phyloP scores from a whole-genome alignment of 192 early-diverging fungal genomes.

The Linnemannia exigua region DNA sequence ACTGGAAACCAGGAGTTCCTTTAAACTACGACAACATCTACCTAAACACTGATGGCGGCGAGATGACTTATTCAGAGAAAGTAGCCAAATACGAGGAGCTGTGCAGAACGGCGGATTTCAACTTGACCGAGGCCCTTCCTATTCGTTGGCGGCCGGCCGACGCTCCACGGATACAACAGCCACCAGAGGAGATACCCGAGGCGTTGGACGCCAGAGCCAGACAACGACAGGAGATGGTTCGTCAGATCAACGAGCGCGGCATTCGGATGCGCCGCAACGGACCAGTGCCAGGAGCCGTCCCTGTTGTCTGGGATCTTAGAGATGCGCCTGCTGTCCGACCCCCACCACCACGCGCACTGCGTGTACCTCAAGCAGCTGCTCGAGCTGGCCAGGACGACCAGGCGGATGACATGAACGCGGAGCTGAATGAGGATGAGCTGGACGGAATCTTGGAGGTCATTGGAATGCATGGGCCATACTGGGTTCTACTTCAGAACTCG shows the following conservation, averaged over 20 bases:
- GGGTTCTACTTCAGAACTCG: slow-evolving; percentile 85
- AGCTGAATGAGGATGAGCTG: slow-evolving; percentile 73
- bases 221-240: slow-evolving; percentile 32
- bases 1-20: slow-evolving; percentile 30
- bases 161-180: not conserved
- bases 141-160: not conserved
- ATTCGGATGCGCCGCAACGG: slow-evolving; percentile 2
- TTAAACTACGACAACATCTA: slow-evolving; percentile 28
- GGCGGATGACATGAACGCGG: slow-evolving; percentile 17
- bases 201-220: not conserved
- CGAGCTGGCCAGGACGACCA: slow-evolving; percentile 52
- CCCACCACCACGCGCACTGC: slow-evolving; percentile 2
- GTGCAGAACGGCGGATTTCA: not conserved
- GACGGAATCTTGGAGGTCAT: slow-evolving; percentile 91
- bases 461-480: slow-evolving; percentile 89
- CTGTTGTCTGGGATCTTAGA: not conserved
- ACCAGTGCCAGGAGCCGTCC: slow-evolving; percentile 5
- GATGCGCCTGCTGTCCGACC: slow-evolving; percentile 14
- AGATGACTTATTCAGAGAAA: slow-evolving; percentile 18
- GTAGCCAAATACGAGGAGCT: slow-evolving; percentile 12
- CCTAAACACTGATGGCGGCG: slow-evolving; percentile 25
- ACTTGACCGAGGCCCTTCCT: slow-evolving; percentile 2
- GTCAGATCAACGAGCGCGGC: slow-evolving; percentile 35
- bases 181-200: not conserved
- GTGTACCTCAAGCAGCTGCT: not conserved